Evolutionary conservation across 257 asterid genomes (phyloP), one percentile per base, ranked within the genome.

Genomic region (Anisodus tanguticus): DNA sequence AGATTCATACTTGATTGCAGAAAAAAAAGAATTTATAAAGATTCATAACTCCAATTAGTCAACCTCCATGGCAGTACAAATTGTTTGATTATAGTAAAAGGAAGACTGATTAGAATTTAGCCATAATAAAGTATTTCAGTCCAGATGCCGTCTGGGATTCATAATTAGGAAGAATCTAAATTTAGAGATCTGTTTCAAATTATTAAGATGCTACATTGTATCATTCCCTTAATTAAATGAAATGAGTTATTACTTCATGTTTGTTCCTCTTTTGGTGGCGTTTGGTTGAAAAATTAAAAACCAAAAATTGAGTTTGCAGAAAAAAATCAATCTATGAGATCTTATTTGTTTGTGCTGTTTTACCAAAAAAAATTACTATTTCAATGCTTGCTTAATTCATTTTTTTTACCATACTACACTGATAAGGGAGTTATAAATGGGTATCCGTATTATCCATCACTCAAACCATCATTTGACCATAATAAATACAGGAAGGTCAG

Each of bases 191-290:
- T 69, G 53, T 69, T 39, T 8, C 51, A 69, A 16, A 69, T 39
- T 69, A 69, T 15, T 69, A 39, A 68, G 39, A 69, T 15, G 53
- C 77, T 68, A 37, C 51, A 68, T 37, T 15, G 37, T 68, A 16
- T 37, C 77, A 68, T 39, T 10, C 26, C 53, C 37, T 15, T 8
- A 39, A 17, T 68, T 37, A 68, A 68, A 19, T 6, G 19, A 19
- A 39, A 39, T 68, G 76, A 68, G 77, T 15, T 37, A 3, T 68
- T 68, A 39, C 26, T 68, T 68, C 77, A 68, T 41, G 31, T 69
- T 67, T 69, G 77, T 69, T 69, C 77, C 53, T 69, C 35, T 69
- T 69, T 69, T 15, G 77, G 77, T 39, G 26, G 53, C 12, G 31
- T 69, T 69, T 69, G 77, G 77, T 41, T 19, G 2, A 39, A 39